Evolutionary conservation across 495 filamentous ascomycete genomes (phyloP).

Genomic region (Monascus purpureus): DNA sequence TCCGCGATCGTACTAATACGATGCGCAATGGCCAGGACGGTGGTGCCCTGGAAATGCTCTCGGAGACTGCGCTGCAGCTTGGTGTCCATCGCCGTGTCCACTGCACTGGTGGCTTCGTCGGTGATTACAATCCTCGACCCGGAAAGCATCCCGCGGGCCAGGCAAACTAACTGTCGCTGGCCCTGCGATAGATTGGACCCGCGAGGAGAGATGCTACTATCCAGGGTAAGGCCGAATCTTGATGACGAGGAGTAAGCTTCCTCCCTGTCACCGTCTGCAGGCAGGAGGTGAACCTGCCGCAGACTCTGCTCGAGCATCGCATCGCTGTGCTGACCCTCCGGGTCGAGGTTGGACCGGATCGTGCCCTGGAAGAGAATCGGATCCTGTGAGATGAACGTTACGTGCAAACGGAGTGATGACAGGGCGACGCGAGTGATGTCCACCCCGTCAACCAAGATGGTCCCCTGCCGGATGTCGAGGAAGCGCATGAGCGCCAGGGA

Average conservation of each 20-base stretch:
- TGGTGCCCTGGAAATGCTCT: slow-evolving; percentile 47
- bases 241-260: slow-evolving; percentile 30
- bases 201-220: slow-evolving; percentile 45
- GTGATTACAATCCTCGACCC: slow-evolving; percentile 59
- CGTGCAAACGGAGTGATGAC: slow-evolving; percentile 22
- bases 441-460: slow-evolving; percentile 33
- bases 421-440: slow-evolving; percentile 34
- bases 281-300: slow-evolving; percentile 33
- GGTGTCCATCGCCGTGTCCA: slow-evolving; percentile 58
- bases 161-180: slow-evolving; percentile 63
- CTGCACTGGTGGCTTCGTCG: slow-evolving; percentile 63
- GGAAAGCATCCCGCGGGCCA: slow-evolving; percentile 59
- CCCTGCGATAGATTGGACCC: slow-evolving; percentile 62
- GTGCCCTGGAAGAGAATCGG: slow-evolving; percentile 37
- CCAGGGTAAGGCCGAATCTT: slow-evolving; percentile 31
- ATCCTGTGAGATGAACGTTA: slow-evolving; percentile 40
- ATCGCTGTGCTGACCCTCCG: slow-evolving; percentile 39
- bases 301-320: slow-evolving; percentile 47
- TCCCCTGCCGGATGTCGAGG: slow-evolving; percentile 25
- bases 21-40: slow-evolving; percentile 60
- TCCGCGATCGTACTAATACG: slow-evolving; percentile 58
- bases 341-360: slow-evolving; percentile 38
- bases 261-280: neutral
- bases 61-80: slow-evolving; percentile 60
- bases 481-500: slow-evolving; percentile 34